Conservation (phyloP, 2,329 filamentous ascomycete species). For the Fusarium irregulare region DNA sequence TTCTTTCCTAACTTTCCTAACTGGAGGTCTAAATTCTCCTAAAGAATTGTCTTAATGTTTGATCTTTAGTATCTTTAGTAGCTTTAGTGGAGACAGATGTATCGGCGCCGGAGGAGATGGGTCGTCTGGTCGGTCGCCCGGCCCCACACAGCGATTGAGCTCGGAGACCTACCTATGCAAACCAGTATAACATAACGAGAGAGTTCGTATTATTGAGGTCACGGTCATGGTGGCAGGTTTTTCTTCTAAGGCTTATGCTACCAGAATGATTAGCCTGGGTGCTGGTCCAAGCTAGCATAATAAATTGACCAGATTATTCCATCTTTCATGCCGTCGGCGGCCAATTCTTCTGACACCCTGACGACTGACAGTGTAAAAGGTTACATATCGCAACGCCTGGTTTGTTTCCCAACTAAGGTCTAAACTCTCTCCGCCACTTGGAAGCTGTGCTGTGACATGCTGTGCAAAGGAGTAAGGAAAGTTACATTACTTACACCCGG, state of each 20-base stretch:
- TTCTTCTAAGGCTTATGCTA: background rate
- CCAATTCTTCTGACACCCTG: too few relatives aligned
- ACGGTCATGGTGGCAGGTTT: background rate
- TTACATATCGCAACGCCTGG: too few relatives aligned
- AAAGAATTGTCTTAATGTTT: background rate
- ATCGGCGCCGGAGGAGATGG: background rate
- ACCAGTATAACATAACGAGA: background rate
- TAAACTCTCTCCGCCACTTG: background rate
- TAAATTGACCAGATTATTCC: too few relatives aligned
- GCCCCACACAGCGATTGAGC: constrained; percentile 12
- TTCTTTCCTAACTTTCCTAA: background rate
- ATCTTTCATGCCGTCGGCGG: too few relatives aligned
- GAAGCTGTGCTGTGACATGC: background rate
- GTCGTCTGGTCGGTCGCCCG: background rate
- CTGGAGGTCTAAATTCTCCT: background rate
- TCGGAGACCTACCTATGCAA: background rate
- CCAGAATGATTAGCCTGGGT: background rate
- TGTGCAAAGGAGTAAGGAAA: background rate
- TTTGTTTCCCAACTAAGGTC: background rate
- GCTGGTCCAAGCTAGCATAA: too few relatives aligned
- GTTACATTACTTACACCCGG: background rate
- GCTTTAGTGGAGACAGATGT: constrained; percentile 2
- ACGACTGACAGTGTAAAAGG: too few relatives aligned
- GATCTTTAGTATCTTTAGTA: background rate
- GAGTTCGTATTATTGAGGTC: background rate